These are phyloP conservation scores for Staphylotrichum longicolle DNA, from an alignment of 495 filamentous ascomycete genomes.

Conservation along the genomic window DNA sequence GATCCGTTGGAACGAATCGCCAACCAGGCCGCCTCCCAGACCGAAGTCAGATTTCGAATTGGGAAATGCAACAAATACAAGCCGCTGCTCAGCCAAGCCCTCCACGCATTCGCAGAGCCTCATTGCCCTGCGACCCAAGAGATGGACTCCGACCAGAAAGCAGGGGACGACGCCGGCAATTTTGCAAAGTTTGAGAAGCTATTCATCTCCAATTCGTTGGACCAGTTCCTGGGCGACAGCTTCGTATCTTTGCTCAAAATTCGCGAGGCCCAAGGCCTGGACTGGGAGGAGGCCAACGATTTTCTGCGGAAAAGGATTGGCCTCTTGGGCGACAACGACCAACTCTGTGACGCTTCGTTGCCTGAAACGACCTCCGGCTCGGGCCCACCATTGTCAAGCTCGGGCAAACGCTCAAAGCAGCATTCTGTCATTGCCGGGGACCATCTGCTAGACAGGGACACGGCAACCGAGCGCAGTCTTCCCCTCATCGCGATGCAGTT, in stretches of 20 bases:
- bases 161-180: constrained; percentile 3
- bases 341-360: neutral
- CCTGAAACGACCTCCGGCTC: too few species aligned
- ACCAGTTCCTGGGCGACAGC: constrained; percentile 65
- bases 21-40: neutral
- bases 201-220: constrained; percentile 72
- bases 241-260: constrained; percentile 63
- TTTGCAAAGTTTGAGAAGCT: constrained; percentile 44
- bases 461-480: constrained; percentile 42
- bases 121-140: neutral
- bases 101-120: constrained; percentile 48
- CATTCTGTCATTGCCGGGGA: constrained; percentile 46
- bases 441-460: constrained; percentile 43
- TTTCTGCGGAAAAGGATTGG: constrained; percentile 33
- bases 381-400: neutral
- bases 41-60: constrained; percentile 40
- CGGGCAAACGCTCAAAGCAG: neutral
- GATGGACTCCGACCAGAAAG: neutral
- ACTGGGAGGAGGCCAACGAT: constrained; percentile 74
- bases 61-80: constrained; percentile 57
- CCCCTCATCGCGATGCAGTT: constrained; percentile 80
- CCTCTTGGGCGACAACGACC: neutral
- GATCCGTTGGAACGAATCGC: constrained; percentile 43
- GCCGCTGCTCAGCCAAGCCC: constrained; percentile 50
- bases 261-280: constrained; percentile 50